Evolutionary conservation across 805 yeast species (phyloP).

Genomic region (Metschnikowia rubicola): DNA sequence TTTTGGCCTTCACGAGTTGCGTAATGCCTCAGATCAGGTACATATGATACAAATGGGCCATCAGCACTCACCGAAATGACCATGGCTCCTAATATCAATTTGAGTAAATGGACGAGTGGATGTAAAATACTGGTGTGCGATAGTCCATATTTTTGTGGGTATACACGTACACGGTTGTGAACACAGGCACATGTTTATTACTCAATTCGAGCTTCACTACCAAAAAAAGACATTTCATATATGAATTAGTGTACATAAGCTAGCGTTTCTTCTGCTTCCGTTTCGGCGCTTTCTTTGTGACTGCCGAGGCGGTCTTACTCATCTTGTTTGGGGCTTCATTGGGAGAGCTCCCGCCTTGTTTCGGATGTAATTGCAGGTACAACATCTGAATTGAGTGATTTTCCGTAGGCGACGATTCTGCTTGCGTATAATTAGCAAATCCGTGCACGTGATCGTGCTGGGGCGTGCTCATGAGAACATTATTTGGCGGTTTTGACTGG

Average conservation of each 20-base stretch:
- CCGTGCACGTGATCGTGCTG: constrained; percentile 30
- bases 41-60: too few species aligned
- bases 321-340: neutral
- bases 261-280: constrained; percentile 7
- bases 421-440: neutral
- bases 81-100: too few species aligned
- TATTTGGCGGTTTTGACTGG: constrained; percentile 14
- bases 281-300: constrained; percentile 8
- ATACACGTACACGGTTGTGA: too few species aligned
- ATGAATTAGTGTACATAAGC: neutral
- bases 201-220: too few species aligned
- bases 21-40: too few species aligned
- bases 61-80: too few species aligned
- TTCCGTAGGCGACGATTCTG: constrained; percentile 12
- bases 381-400: constrained; percentile 12
- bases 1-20: too few species aligned
- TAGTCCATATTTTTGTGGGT: too few species aligned
- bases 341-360: constrained; percentile 3
- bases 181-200: too few species aligned
- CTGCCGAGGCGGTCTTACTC: neutral
- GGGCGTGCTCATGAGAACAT: constrained; percentile 44
- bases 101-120: too few species aligned
- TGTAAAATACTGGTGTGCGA: too few species aligned
- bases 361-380: constrained; percentile 12
- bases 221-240: too few species aligned